These are phyloP conservation scores for Entrophospora sp. DNA, from an alignment of 192 early-diverging fungal genomes.

Conservation along the genomic window DNA sequence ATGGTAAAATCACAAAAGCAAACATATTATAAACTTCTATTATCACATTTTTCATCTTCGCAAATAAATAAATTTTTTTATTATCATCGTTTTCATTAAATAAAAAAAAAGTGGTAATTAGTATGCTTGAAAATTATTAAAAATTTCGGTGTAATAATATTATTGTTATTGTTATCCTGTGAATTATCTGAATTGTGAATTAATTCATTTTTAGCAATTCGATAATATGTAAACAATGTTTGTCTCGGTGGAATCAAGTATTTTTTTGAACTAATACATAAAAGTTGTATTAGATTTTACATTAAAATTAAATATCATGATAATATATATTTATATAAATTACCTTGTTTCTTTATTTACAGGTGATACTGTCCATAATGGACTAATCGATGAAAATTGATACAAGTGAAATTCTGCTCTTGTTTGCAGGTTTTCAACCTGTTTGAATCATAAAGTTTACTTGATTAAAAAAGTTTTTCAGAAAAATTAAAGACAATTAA, in stretches of 20 bases:
- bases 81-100: too few relatives aligned
- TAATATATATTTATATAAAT: background rate
- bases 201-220: constrained; percentile 25
- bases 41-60: too few relatives aligned
- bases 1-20: too few relatives aligned
- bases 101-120: too few relatives aligned
- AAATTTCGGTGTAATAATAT: too few relatives aligned
- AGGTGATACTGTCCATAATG: constrained; percentile 58
- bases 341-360: constrained; percentile 35
- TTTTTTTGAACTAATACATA: constrained; percentile 27
- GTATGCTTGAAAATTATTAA: too few relatives aligned
- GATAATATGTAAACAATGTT: constrained; percentile 49
- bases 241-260: constrained; percentile 42
- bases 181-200: background rate
- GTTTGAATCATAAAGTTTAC: constrained; percentile 29
- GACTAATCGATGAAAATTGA: constrained; percentile 65
- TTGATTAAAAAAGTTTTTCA: constrained; percentile 35
- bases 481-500: background rate
- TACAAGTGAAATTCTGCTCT: constrained; percentile 49
- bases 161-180: too few relatives aligned
- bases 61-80: too few relatives aligned
- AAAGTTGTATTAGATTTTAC: background rate
- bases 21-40: too few relatives aligned
- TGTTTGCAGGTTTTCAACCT: constrained; percentile 68
- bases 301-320: background rate